Conservation (phyloP, 768 basidiomycete species). For the Calvatia gigantea region DNA sequence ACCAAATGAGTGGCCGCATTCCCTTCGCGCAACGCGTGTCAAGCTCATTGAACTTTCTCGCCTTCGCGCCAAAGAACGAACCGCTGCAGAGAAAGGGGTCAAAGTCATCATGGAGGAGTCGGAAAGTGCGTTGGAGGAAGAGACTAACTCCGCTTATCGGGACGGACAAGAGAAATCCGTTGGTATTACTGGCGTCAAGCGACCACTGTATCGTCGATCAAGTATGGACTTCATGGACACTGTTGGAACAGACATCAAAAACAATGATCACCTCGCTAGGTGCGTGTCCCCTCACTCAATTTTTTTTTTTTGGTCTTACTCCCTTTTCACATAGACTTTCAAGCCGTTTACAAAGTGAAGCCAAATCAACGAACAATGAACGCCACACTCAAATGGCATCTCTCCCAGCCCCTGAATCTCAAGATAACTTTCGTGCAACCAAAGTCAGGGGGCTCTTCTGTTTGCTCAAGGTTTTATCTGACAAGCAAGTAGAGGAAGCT, state of each 20-base stretch:
- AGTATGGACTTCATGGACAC: constrained; percentile 82
- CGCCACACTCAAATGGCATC: constrained; percentile 28
- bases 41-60: constrained; percentile 82
- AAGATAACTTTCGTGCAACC: constrained; percentile 23
- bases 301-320: constrained; percentile 3
- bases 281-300: constrained; percentile 30
- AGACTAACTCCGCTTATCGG: constrained; percentile 25
- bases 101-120: constrained; percentile 45
- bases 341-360: constrained; percentile 61
- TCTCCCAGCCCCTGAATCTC: neutral
- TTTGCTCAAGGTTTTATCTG: too few relatives aligned
- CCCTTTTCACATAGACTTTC: constrained; percentile 49
- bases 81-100: constrained; percentile 29
- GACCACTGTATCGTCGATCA: constrained; percentile 74
- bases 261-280: constrained; percentile 59
- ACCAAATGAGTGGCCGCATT: constrained; percentile 78
- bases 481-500: constrained; percentile 59
- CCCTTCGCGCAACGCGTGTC: constrained; percentile 74
- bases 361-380: too few relatives aligned
- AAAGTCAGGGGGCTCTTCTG: constrained; percentile 37
- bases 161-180: constrained; percentile 25
- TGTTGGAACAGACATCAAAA: constrained; percentile 37
- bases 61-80: constrained; percentile 53
- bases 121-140: constrained; percentile 36
- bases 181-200: constrained; percentile 28